Evolutionary conservation across 345 rosid species (phyloP).

Genomic region (Eucalyptus regnans): DNA sequence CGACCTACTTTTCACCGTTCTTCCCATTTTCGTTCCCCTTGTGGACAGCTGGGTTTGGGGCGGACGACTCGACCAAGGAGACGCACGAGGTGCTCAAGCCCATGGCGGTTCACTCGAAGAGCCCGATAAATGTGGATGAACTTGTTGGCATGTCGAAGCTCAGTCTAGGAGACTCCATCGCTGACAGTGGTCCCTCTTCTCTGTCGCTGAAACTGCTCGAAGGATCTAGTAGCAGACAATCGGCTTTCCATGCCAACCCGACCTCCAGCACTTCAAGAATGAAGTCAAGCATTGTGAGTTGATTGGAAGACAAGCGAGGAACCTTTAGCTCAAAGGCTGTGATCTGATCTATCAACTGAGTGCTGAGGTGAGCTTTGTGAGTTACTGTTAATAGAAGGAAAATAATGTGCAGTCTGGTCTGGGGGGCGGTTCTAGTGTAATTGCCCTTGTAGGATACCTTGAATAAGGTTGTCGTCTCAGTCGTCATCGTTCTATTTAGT

Average conservation of each 20-base stretch:
- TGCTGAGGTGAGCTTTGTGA: neutral
- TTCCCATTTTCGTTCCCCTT: conserved; percentile 57
- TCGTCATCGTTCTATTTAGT: neutral
- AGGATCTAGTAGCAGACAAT: conserved; percentile 59
- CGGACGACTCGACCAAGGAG: conserved; percentile 18
- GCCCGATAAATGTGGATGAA: conserved; percentile 83
- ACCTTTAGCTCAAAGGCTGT: conserved; percentile 15
- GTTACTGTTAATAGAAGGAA: neutral
- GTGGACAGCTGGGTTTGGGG: conserved; percentile 57
- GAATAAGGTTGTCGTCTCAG: neutral
- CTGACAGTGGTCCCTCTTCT: conserved; percentile 39
- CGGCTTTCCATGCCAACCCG: conserved; percentile 91
- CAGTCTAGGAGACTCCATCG: conserved; percentile 61
- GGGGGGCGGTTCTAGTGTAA: neutral
- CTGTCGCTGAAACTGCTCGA: conserved; percentile 65
- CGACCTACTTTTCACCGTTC: conserved; percentile 68
- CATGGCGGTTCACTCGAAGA: conserved; percentile 68
- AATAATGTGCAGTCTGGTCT: neutral
- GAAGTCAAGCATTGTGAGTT: conserved; percentile 13
- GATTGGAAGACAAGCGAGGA: neutral
- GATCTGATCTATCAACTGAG: neutral
- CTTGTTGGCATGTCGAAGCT: conserved; percentile 92
- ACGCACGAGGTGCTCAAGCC: conserved; percentile 79
- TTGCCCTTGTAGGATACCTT: neutral
- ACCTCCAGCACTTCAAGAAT: conserved; percentile 38